phyloP scores from a whole-genome alignment of 1,284 basidiomycete genomes.

The Ustilago cynodontis region DNA sequence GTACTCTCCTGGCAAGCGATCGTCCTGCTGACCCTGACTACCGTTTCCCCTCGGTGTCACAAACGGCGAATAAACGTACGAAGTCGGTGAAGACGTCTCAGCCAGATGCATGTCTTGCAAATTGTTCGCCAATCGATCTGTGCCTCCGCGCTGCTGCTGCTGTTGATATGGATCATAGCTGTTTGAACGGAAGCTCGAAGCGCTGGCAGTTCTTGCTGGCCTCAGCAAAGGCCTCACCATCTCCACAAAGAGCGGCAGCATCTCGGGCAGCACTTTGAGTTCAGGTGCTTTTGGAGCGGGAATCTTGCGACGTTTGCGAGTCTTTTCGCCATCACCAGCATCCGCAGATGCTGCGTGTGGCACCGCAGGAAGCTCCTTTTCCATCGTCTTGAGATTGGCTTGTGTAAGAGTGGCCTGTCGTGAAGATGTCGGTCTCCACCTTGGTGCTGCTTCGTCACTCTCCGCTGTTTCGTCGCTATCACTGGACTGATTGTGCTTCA shows the following conservation, averaged over 20 bases:
- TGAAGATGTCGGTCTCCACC: constrained; percentile 47
- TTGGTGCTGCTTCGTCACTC: constrained; percentile 20
- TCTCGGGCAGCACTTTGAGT: constrained; percentile 74
- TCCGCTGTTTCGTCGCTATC: constrained; percentile 41
- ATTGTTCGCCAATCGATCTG: constrained; percentile 9
- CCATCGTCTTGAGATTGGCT: constrained; percentile 21
- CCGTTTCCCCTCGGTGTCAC: constrained; percentile 13
- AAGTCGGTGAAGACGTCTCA: constrained; percentile 22
- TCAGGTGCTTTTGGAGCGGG: constrained; percentile 79
- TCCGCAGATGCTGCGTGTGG: constrained; percentile 20
- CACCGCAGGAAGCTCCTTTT: constrained; percentile 57
- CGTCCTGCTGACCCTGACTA: constrained; percentile 6
- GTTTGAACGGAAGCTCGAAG: constrained; percentile 33
- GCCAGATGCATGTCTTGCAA: constrained; percentile 31
- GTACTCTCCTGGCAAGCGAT: constrained; percentile 44
- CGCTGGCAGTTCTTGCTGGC: constrained; percentile 51
- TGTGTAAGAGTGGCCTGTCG: constrained; percentile 40
- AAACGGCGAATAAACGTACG: constrained; percentile 41
- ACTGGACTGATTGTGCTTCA: constrained; percentile 14
- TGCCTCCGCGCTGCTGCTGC: constrained; percentile 10
- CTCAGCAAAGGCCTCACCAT: constrained; percentile 57
- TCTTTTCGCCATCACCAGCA: constrained; percentile 13
- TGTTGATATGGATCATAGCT: constrained; percentile 38
- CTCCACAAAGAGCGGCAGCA: constrained; percentile 65
- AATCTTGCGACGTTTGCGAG: constrained; percentile 72